Evolutionary conservation across 805 yeast genomes (phyloP), one percentile per base, ranked within the genome.

Genomic region (Wickerhamiella nectarea): DNA sequence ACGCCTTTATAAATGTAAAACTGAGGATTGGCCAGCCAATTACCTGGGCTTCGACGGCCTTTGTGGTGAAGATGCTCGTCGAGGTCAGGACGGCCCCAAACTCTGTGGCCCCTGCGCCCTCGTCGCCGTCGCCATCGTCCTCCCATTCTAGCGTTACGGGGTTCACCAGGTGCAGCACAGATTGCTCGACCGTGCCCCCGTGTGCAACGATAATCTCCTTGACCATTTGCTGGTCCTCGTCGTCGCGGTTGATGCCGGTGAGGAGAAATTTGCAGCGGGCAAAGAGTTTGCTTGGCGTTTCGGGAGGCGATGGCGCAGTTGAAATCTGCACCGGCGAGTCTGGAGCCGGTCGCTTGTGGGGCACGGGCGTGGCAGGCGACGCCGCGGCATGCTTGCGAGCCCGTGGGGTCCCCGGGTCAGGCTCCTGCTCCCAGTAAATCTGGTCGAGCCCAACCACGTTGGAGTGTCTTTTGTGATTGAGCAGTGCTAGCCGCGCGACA

Each of bases 21-120:
- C 83, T 76, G 25, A 86, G 54, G 18, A 81, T 70, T 2, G 96
- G 95, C 94, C 94, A 84, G 2, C 89, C 87, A 37, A 85, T 56
- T 0, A 89, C 83, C 15, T 85, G 59, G 2, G 80, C 75, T 54
- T 83, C 91, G 9, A 86, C 57, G 56, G 79, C 86, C 55, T 86
- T 86, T 8, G 78, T 68, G 40, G 86, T 83, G 20, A 38, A 29
- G 8, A n/a, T 12, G 15, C 22, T 34, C 17, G 34, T 22, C 22
- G 38, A 9, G 9, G 46, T 14, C 6, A 44, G 11, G 4, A 44
- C 34, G 4, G 46, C 46, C 9, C 43, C 46, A 34, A 44, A 44
- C 35, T 28, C n/a, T 11, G 11, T 9, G 12, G 12, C 18, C n/a
- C n/a, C n/a, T n/a, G n/a, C n/a, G n/a, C n/a, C n/a, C n/a, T n/a